Percentiles rank a stretch among this genome's conserved stretches.
Conservation (phyloP, 2,329 filamentous ascomycete genomes). For the Mollisia scopiformis region DNA sequence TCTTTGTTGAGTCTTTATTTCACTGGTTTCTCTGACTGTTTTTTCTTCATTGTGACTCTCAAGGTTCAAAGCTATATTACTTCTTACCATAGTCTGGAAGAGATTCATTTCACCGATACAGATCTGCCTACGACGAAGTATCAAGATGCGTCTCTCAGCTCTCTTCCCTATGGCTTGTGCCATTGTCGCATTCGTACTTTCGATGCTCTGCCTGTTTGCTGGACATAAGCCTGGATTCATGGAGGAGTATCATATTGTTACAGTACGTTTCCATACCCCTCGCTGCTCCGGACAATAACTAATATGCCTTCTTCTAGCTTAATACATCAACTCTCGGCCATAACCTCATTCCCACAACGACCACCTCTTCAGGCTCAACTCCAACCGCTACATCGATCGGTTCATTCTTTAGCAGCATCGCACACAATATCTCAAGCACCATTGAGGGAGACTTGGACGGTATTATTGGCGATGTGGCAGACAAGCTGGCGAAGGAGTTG, state of each 20-base stretch:
- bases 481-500: conserved; percentile 47
- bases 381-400: conserved; percentile 35
- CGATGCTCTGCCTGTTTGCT: conserved; percentile 63
- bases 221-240: conserved; percentile 59
- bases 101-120: not conserved
- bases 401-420: conserved; percentile 36
- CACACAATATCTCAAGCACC: conserved; percentile 45
- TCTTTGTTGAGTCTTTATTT: not conserved
- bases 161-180: conserved; percentile 54
- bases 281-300: conserved; percentile 2
- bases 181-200: conserved; percentile 58
- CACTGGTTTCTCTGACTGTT: conserved; percentile 1
- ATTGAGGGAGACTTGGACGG: conserved; percentile 37
- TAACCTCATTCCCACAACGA: conserved; percentile 36
- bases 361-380: conserved; percentile 33
- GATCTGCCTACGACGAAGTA: not conserved
- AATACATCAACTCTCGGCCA: conserved; percentile 59
- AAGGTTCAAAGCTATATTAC: not conserved
- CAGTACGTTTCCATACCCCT: conserved; percentile 42
- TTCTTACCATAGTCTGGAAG: not conserved
- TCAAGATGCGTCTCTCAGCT: conserved; percentile 48
- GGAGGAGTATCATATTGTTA: conserved; percentile 58
- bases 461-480: conserved; percentile 39
- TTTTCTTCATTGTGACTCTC: not conserved
- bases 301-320: conserved; percentile 41